Evolutionary conservation across 306 rosid species (phyloP).

Genomic region (Alnus glutinosa): DNA sequence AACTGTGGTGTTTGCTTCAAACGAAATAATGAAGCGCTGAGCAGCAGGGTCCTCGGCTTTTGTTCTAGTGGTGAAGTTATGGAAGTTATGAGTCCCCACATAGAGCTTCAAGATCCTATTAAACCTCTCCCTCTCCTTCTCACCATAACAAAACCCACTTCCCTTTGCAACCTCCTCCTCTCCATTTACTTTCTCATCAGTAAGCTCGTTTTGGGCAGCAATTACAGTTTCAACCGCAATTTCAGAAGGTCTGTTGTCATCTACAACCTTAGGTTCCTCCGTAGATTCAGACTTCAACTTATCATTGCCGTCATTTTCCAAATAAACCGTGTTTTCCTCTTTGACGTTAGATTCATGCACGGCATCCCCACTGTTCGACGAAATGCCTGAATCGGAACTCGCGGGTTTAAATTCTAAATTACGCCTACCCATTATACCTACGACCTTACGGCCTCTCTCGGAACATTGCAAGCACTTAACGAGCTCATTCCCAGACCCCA

Average conservation of each 20-base stretch:
- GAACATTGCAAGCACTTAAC: conserved; percentile 81
- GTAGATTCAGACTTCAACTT: conserved; percentile 27
- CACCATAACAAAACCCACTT: conserved; percentile 59
- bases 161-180: conserved; percentile 36
- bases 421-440: conserved; percentile 65
- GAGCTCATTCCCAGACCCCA: conserved; percentile 73
- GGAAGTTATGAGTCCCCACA: conserved; percentile 92
- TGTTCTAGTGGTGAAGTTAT: conserved; percentile 92
- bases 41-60: conserved; percentile 88
- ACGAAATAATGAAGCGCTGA: conserved; percentile 67
- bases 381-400: conserved; percentile 40
- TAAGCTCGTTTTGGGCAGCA: conserved; percentile 24
- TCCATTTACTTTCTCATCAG: conserved; percentile 37
- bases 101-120: conserved; percentile 64
- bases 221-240: conserved; percentile 29
- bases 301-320: conserved; percentile 24
- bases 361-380: conserved; percentile 32
- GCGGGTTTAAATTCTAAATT: conserved; percentile 41
- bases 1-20: conserved; percentile 48
- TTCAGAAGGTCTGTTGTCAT: conserved; percentile 34
- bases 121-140: conserved; percentile 72
- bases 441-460: conserved; percentile 87
- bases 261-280: conserved; percentile 30
- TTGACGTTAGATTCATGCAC: conserved; percentile 26
- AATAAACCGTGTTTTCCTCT: conserved; percentile 34